Base-by-base conservation (phyloP, 495 filamentous ascomycete species). In the Podospora conica region DNA sequence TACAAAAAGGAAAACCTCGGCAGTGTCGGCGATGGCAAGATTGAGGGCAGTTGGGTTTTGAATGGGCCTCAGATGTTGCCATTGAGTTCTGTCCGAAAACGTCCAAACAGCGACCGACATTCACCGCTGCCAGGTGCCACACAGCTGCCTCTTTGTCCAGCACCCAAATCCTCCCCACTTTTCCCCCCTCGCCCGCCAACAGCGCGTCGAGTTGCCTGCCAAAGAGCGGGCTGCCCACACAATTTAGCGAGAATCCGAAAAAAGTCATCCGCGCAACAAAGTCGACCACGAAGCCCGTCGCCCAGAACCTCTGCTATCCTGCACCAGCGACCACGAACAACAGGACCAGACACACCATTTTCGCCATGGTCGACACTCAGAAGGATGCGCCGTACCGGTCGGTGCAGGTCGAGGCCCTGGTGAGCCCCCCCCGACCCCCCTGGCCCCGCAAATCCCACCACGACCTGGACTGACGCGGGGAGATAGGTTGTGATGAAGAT, bases 401-500 rank as follows among this genome's bases (percentile, higher is more conserved):
- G 83, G 89, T 91, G 73, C 91, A 93, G 82, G 86, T 96, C 72
- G 90, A 93, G 80, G 89, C 90, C 66, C 78, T 96, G 84, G 91
- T 92, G 69, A 71, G 80, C 53, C 10, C 55, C 21, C 56, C 25
- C 31, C 22, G 54, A 55, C 70, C 74, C 71, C 72, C 67, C 69
- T 62, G 66, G 68, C 29, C 31, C 61, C 64, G 68, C 63, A 57
- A 55, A 27, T 62, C 55, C 54, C 60, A 40, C 65, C 31, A 22
- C 55, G 33, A 40, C 55, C 62, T 58, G 55, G 60, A 64, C 66
- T 72, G 69, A 70, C 66, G 58, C 31, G 28, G 23, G 53, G 23
- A n/a, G 64, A 29, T 75, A 96, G 92, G 92, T 96, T 75, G 91
- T 94, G 61, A 92, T 96, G 91, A 96, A 96, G 81, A 91, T 97